Percentiles rank a stretch among this genome's conserved stretches.
phyloP scores from a whole-genome alignment of 2,329 filamentous ascomycete species.

The Cordyceps sp. region DNA sequence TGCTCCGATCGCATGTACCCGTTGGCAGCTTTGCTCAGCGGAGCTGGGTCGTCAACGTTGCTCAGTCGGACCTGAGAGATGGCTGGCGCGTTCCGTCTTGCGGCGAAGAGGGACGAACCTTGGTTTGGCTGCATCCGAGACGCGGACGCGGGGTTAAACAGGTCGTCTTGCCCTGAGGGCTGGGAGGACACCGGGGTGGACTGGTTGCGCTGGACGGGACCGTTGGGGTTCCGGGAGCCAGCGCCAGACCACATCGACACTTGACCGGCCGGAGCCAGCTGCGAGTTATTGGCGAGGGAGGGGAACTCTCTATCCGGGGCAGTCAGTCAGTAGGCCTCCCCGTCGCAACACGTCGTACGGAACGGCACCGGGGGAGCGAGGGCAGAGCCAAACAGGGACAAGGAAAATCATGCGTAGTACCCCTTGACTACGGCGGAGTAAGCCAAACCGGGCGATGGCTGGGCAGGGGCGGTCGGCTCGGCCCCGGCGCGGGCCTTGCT shows the following conservation, averaged over 20 bases:
- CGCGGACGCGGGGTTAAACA: constrained; percentile 25
- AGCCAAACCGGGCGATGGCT: no score
- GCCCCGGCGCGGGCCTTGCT: no score
- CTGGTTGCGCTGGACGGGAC: constrained; percentile 32
- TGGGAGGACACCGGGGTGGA: constrained; percentile 33
- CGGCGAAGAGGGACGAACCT: constrained; percentile 36
- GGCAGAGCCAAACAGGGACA: no score
- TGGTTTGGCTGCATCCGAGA: constrained; percentile 22
- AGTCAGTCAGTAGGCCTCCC: not conserved
- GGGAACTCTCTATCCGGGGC: constrained; percentile 41
- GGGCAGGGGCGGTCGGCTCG: no score
- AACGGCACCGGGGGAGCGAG: no score
- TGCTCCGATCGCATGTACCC: constrained; percentile 43
- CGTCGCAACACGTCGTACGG: no score
- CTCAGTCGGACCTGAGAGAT: constrained; percentile 29
- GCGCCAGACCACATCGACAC: constrained; percentile 38
- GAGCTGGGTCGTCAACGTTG: constrained; percentile 44
- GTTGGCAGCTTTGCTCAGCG: constrained; percentile 38
- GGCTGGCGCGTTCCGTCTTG: constrained; percentile 23
- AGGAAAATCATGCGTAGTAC: no score
- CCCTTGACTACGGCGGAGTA: no score
- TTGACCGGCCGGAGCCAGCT: constrained; percentile 29
- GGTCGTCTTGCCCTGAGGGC: constrained; percentile 30
- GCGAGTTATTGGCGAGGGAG: constrained; percentile 44
- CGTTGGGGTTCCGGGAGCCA: constrained; percentile 29